A percentile compares a stretch with the other conserved stretches of the same genome.
Evolutionary conservation across 2,329 filamentous ascomycete species (phyloP).

Genomic region (Phialocephala sp.): DNA sequence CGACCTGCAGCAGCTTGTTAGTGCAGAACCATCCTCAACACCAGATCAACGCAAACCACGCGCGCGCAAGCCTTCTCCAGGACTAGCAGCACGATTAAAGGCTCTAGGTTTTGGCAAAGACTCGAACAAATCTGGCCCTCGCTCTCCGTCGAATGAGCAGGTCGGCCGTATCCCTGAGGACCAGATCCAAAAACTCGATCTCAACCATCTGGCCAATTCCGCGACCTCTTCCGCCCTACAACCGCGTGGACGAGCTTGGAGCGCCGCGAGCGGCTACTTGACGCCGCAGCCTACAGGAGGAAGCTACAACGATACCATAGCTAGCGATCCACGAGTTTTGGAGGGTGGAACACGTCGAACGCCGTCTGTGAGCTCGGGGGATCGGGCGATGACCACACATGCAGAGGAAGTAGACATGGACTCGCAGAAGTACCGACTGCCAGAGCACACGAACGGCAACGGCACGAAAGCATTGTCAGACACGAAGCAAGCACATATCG

Average conservation of each 20-base stretch:
- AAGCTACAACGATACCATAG: slow-evolving; percentile 34
- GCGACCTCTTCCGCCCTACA: slow-evolving; percentile 55
- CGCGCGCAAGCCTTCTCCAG: slow-evolving; percentile 65
- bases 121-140: slow-evolving; percentile 29
- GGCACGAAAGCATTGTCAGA: slow-evolving; percentile 67
- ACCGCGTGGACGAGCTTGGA: slow-evolving; percentile 75
- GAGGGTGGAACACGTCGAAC: slow-evolving; percentile 37
- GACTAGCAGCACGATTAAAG: slow-evolving; percentile 68
- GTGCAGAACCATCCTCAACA: slow-evolving; percentile 19
- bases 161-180: slow-evolving; percentile 74
- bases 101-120: slow-evolving; percentile 63
- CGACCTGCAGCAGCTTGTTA: slow-evolving; percentile 25
- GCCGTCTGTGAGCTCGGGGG: slow-evolving; percentile 35
- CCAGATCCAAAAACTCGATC: slow-evolving; percentile 72
- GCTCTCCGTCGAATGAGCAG: slow-evolving; percentile 48
- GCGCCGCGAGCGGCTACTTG: slow-evolving; percentile 57
- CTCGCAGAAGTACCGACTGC: slow-evolving; percentile 75
- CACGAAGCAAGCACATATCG: slow-evolving; percentile 62
- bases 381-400: slow-evolving; percentile 39
- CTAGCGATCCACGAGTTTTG: slow-evolving; percentile 33
- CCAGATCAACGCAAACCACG: slow-evolving; percentile 35
- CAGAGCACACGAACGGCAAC: slow-evolving; percentile 72
- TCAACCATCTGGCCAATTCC: slow-evolving; percentile 64
- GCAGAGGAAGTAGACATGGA: slow-evolving; percentile 65
- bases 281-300: slow-evolving; percentile 41